Evolutionary conservation across 2,329 filamentous ascomycete genomes (phyloP).

Genomic region (Alternaria gaisen): DNA sequence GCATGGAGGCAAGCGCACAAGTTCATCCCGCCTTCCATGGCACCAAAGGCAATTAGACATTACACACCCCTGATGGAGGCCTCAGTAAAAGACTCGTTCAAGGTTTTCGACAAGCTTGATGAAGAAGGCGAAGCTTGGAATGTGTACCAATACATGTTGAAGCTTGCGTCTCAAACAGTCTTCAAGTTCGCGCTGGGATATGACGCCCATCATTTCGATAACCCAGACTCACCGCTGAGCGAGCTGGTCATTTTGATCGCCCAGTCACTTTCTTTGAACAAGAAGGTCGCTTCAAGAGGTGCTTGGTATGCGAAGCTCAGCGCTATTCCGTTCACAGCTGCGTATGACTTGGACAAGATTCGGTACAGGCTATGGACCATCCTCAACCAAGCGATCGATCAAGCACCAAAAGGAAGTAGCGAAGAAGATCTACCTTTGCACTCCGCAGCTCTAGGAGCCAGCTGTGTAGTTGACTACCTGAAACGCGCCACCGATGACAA

Average conservation of each 20-base stretch:
- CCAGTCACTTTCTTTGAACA: conserved; percentile 19
- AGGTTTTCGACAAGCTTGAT: conserved; percentile 27
- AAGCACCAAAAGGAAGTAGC: conserved; percentile 19
- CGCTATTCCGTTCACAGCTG: conserved; percentile 15
- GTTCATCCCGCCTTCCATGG: conserved; percentile 23
- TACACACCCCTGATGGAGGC: conserved; percentile 24
- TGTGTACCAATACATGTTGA: conserved; percentile 28
- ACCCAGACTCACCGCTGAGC: conserved; percentile 11
- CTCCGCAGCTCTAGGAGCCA: conserved; percentile 49
- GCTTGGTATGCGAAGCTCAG: conserved; percentile 22
- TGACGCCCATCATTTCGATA: conserved; percentile 22
- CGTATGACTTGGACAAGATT: conserved; percentile 16
- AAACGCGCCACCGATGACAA: conserved; percentile 34
- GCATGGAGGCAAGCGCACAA: conserved; percentile 22
- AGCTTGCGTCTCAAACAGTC: conserved; percentile 21
- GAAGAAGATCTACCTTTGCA: conserved; percentile 35
- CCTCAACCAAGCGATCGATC: conserved; percentile 15
- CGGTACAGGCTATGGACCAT: conserved; percentile 10
- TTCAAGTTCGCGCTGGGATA: conserved; percentile 20
- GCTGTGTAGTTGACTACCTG: conserved; percentile 34
- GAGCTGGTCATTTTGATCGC: conserved; percentile 21
- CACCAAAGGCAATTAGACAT: conserved; percentile 22
- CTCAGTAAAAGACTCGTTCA: conserved; percentile 21
- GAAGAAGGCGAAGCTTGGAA: conserved; percentile 24
- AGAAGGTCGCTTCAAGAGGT: conserved; percentile 21